Base-by-base conservation (phyloP, 1,139 yeast genomes). In the Protomyces lactucae-debilis region DNA sequence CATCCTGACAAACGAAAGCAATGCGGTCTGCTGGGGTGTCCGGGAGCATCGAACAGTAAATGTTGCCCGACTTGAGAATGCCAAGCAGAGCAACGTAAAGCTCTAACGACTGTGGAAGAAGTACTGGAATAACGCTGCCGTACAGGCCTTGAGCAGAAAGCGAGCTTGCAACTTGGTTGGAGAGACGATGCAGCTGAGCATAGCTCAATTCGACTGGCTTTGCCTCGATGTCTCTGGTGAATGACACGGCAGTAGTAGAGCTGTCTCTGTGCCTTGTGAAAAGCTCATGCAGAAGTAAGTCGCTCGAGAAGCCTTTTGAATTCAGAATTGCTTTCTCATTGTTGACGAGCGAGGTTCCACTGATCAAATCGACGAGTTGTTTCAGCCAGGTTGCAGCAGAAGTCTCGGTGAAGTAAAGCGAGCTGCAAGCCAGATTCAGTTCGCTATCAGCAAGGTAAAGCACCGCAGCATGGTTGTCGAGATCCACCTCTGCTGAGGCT, bases 21-120 rank as follows among this genome's bases (percentile, higher is more conserved):
- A 70, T 55, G n/a, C 72, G 60, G 3, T 65, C 69, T 8, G 43
- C 48, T 12, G 70, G 67, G 6, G 69, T 60, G 14, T 45, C 48
- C 2, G 68, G 64, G 6, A 64, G 48, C 3, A 70, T 43, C 9
- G 72, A 72, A 64, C 71, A 69, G 52, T 65, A 70, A 5, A 69
- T 65, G 28, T 68, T 66, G 18, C 72, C 72, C 16, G 70, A 65
- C 9, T 65, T 64, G 25, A 70, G 61, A 21, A 69, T 64, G 6
- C 69, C 72, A 28, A 70, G 63, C 14, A 70, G 56, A 3, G 65
- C 52, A 21, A 70, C 54, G 43, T 70, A 70, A 39, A 69, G 65
- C 51, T 65, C 67, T 8, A 66, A 66, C 9, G 65, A 57, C n/a
- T 61, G 65, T 14, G 69, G 65, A 3, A 70, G 51, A n/a, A 69